A percentile compares a stretch with the other conserved stretches of the same genome.
Conservation (phyloP, 2,329 filamentous ascomycete genomes). For the Arthrobotrys conoides region DNA sequence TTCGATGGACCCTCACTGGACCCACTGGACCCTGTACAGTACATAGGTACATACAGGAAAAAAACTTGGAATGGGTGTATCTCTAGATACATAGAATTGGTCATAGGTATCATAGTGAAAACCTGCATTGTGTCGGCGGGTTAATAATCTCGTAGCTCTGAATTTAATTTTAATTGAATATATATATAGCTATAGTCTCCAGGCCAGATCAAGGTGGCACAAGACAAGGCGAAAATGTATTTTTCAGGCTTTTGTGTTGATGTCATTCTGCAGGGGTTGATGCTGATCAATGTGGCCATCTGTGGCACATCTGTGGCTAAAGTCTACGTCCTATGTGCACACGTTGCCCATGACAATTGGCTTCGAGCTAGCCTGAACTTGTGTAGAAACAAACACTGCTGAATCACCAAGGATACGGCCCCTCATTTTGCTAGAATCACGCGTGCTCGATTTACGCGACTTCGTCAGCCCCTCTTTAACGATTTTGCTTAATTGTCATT, state of each 20-base stretch:
- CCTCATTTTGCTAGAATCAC: background rate
- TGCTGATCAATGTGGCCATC: background rate
- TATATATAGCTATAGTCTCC: background rate
- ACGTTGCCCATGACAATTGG: conserved; percentile 60
- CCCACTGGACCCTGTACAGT: no score
- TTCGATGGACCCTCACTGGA: background rate
- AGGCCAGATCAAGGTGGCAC: background rate
- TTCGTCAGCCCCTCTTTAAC: background rate
- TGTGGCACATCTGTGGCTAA: conserved; percentile 20
- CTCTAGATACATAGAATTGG: no score
- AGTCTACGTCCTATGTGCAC: background rate
- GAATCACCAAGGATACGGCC: background rate
- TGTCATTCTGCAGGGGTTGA: conserved; percentile 6
- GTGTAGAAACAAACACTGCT: conserved; percentile 29
- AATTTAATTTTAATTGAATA: no score
- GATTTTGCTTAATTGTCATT: background rate
- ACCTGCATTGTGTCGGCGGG: no score
- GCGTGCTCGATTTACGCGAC: conserved; percentile 24
- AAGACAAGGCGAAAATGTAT: background rate
- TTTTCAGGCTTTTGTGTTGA: background rate
- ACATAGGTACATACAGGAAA: no score
- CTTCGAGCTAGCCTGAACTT: background rate
- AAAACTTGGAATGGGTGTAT: background rate
- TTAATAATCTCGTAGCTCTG: no score
- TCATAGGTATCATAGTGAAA: background rate